Conservation (phyloP, 169 alveolate genomes). For the Theileria sp. region DNA sequence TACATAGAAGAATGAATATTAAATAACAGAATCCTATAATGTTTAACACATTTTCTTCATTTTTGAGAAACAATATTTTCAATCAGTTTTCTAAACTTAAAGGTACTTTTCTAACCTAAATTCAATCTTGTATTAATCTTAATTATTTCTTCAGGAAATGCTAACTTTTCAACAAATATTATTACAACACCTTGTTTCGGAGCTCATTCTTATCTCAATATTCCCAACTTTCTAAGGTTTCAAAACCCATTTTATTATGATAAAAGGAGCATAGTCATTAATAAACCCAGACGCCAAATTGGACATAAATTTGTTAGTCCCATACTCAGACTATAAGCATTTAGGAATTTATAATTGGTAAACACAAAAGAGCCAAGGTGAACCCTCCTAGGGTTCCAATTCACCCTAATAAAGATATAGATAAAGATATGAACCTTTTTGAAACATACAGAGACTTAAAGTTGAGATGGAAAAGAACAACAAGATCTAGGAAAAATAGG, state of each 20-base stretch:
- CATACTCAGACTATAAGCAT: not conserved
- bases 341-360: conserved; percentile 80
- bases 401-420: conserved; percentile 78
- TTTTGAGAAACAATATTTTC: not conserved
- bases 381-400: conserved; percentile 81
- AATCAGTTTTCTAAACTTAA: not conserved
- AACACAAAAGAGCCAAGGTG: conserved; percentile 75
- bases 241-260: not conserved
- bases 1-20: not conserved
- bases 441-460: conserved; percentile 76
- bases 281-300: conserved; percentile 59
- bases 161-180: not conserved
- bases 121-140: not conserved
- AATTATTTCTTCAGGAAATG: not conserved
- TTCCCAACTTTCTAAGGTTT: not conserved
- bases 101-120: not conserved
- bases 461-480: conserved; percentile 75
- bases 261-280: conserved; percentile 37
- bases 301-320: conserved; percentile 63
- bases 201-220: not conserved
- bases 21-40: not conserved
- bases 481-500: conserved; percentile 68
- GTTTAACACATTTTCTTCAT: not conserved
- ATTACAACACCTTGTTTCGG: not conserved
- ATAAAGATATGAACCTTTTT: conserved; percentile 72